Conservation (phyloP, 495 filamentous ascomycete species). For the Copromyces sp. region DNA sequence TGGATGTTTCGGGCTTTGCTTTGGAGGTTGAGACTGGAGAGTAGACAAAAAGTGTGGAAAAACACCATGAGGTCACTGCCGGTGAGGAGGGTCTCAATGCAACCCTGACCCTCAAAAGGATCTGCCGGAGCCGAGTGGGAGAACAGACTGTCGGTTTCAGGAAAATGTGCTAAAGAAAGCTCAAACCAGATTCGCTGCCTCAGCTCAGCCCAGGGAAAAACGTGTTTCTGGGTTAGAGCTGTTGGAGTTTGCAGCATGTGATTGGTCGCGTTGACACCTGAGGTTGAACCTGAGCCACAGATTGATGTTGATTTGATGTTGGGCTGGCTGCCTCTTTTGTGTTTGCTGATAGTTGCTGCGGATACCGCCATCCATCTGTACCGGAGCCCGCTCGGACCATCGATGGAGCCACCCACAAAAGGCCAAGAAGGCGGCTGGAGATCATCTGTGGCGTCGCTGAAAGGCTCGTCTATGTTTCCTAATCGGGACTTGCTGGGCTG, state of each 20-base stretch:
- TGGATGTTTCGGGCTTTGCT: not conserved
- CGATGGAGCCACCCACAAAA: not conserved
- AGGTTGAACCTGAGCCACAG: not conserved
- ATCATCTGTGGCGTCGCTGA: slow-evolving; percentile 22
- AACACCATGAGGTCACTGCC: not conserved
- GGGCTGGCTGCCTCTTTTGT: not conserved
- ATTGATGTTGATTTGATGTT: not conserved
- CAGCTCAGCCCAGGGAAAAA: not conserved
- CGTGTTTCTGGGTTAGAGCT: not conserved
- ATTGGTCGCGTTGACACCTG: not conserved
- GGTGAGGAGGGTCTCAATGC: not conserved
- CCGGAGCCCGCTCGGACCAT: too few relatives aligned
- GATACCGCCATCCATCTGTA: too few relatives aligned
- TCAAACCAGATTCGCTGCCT: not conserved
- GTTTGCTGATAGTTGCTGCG: not conserved
- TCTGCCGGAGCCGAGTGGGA: not conserved
- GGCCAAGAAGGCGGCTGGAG: slow-evolving; percentile 1
- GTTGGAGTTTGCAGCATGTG: not conserved
- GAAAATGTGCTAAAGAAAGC: not conserved
- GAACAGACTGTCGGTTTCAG: not conserved
- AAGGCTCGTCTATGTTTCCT: slow-evolving; percentile 20
- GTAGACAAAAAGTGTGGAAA: not conserved
- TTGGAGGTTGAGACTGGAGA: not conserved
- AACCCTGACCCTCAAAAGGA: not conserved
- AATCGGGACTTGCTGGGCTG: slow-evolving; percentile 10